Evolutionary conservation across 306 rosid species (phyloP).

Genomic region (Ziziphus jujuba): DNA sequence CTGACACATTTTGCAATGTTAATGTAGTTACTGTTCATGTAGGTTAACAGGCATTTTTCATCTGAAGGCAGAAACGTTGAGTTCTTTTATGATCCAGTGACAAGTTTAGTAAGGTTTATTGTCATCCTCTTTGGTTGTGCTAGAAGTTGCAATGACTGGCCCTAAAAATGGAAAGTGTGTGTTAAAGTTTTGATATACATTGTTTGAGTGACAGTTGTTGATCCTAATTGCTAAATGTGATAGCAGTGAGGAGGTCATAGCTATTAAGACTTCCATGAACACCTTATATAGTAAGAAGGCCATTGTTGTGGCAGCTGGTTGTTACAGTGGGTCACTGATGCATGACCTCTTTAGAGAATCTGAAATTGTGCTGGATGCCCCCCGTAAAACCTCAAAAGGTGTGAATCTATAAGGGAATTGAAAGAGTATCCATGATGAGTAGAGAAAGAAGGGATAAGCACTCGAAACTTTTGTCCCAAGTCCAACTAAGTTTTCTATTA

Average conservation of each 20-base stretch:
- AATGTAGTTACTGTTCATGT: conserved; percentile 19
- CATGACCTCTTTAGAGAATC: conserved; percentile 56
- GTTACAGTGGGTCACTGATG: conserved; percentile 93
- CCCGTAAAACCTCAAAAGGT: conserved; percentile 89
- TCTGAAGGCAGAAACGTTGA: conserved; percentile 70
- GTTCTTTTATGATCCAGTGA: conserved; percentile 77
- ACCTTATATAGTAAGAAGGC: conserved; percentile 69
- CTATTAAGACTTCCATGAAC: conserved; percentile 60
- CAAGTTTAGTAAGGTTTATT: conserved; percentile 62
- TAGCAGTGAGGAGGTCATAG: conserved; percentile 49
- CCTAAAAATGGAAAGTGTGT: conserved; percentile 8
- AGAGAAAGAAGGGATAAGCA: neutral
- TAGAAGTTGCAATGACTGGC: conserved; percentile 8
- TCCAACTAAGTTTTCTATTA: neutral
- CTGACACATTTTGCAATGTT: too few relatives aligned
- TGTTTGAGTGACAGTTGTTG: conserved; percentile 19
- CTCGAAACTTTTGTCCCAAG: neutral
- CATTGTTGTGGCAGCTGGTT: conserved; percentile 80
- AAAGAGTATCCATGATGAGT: neutral
- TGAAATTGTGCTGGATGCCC: conserved; percentile 61
- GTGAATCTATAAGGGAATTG: conserved; percentile 17
- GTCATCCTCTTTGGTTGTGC: conserved; percentile 12
- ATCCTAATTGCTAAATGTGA: conserved; percentile 47
- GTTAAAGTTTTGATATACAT: neutral
- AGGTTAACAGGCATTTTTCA: conserved; percentile 66